Conservation (phyloP, 257 asterid genomes). For the Avicennia marina region DNA sequence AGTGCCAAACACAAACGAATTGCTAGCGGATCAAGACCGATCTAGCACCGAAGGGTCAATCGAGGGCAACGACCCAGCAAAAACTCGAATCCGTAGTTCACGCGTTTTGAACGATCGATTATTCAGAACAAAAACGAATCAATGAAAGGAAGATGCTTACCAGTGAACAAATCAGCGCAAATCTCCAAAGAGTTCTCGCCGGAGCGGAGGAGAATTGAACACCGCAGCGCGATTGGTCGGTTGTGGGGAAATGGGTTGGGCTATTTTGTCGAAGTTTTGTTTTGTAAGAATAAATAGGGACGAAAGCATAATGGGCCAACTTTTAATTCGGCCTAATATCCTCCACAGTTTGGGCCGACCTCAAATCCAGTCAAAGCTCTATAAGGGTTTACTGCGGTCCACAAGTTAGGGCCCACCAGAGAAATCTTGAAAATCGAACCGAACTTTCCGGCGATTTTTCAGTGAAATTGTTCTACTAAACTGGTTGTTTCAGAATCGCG, state of each 20-base stretch:
- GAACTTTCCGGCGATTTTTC: too few relatives aligned
- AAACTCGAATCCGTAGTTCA: conserved; percentile 9
- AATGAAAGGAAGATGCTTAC: background rate
- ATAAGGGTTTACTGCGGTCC: too few relatives aligned
- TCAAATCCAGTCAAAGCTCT: too few relatives aligned
- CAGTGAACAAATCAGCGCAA: conserved; percentile 7
- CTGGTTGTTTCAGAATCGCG: too few relatives aligned
- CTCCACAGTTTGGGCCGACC: too few relatives aligned
- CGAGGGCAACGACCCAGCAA: conserved; percentile 8
- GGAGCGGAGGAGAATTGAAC: conserved; percentile 8
- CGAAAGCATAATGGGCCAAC: too few relatives aligned
- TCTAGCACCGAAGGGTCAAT: conserved; percentile 5
- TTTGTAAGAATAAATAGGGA: too few relatives aligned
- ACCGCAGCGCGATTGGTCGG: conserved; percentile 8
- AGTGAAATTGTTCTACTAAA: too few relatives aligned
- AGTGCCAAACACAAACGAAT: background rate
- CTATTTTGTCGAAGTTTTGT: conserved; percentile 6
- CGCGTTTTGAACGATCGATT: background rate
- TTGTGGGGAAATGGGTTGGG: background rate
- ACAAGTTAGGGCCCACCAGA: too few relatives aligned
- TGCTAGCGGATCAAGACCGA: conserved; percentile 4
- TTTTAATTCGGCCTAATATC: too few relatives aligned
- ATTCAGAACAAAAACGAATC: background rate
- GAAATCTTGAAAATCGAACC: too few relatives aligned
- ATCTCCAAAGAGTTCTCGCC: conserved; percentile 3